A percentile compares a stretch with the other conserved stretches of the same genome.
These are phyloP conservation scores for Aspergillus japonicus DNA, from an alignment of 2,329 filamentous ascomycete genomes.

Conservation along the genomic window DNA sequence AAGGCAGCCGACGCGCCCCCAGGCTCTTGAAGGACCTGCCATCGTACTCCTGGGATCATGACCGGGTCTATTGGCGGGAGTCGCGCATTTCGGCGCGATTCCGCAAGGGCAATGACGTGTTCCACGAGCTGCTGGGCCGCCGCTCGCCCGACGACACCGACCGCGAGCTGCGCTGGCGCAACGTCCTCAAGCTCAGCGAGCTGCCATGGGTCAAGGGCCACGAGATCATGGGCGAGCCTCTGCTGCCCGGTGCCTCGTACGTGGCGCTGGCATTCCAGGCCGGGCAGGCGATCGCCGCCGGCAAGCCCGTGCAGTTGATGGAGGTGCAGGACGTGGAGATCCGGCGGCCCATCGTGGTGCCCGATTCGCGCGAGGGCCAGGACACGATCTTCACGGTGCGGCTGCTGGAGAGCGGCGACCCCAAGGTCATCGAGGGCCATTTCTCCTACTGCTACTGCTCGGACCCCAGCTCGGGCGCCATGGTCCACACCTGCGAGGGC, in stretches of 20 bases:
- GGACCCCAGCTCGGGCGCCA: not conserved
- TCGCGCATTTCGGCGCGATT: not conserved
- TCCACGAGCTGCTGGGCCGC: slow-evolving; percentile 8
- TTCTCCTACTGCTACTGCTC: not conserved
- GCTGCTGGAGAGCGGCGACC: not conserved
- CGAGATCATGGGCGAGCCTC: slow-evolving; percentile 19
- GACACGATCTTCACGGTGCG: not conserved
- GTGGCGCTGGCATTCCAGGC: slow-evolving; percentile 12
- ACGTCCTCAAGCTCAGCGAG: slow-evolving; percentile 18
- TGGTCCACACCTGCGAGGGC: not conserved
- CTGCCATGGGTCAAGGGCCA: slow-evolving; percentile 28
- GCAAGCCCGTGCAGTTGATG: not conserved
- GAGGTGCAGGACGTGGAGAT: not conserved
- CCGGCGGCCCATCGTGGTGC: not conserved
- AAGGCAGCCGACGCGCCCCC: too few relatives aligned
- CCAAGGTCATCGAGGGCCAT: not conserved
- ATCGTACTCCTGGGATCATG: slow-evolving; percentile 5
- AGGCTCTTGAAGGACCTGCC: not conserved
- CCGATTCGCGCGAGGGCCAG: not conserved
- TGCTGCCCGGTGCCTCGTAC: slow-evolving; percentile 27
- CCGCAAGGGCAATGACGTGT: not conserved
- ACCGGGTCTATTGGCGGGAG: not conserved
- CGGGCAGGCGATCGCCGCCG: not conserved
- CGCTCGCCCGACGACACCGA: not conserved
- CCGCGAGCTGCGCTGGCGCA: slow-evolving; percentile 16